Evolutionary conservation across 139 green algal species (phyloP).

Genomic region (Nannochloris sp.): DNA sequence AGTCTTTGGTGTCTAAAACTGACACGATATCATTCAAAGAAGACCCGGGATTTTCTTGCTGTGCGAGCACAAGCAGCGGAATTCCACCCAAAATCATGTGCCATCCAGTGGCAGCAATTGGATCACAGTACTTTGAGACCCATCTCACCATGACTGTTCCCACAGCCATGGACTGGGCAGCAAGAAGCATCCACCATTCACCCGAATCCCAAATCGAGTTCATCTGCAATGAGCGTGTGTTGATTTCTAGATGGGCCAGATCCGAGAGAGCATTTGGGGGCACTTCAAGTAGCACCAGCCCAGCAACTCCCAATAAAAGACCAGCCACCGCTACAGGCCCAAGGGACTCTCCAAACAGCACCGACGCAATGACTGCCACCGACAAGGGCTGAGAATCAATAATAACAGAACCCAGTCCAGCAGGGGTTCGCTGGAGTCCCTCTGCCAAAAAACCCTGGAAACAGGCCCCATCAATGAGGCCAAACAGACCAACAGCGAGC

Average conservation of each 20-base stretch:
- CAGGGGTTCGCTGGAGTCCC: slow-evolving; percentile 71
- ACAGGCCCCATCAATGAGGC: slow-evolving; percentile 77
- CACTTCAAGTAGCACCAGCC: slow-evolving; percentile 83
- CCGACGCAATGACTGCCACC: slow-evolving; percentile 82
- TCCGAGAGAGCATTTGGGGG: slow-evolving; percentile 23
- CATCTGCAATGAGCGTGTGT: neutral
- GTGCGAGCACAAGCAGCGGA: slow-evolving; percentile 45
- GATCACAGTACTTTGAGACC: slow-evolving; percentile 66
- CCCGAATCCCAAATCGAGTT: slow-evolving; percentile 55
- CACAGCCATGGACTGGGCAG: slow-evolving; percentile 94
- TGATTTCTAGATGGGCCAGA: slow-evolving; percentile 8
- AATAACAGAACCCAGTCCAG: slow-evolving; percentile 81
- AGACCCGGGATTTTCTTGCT: slow-evolving; percentile 23
- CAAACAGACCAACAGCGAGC: slow-evolving; percentile 76
- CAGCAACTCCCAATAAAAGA: slow-evolving; percentile 71
- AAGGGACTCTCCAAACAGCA: slow-evolving; percentile 87
- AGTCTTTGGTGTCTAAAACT: slow-evolving; percentile 15
- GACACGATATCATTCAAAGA: slow-evolving; percentile 15
- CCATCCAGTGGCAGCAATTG: slow-evolving; percentile 92
- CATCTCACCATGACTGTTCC: slow-evolving; percentile 93
- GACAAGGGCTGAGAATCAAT: slow-evolving; percentile 96
- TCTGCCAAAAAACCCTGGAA: slow-evolving; percentile 80
- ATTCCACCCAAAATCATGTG: slow-evolving; percentile 94
- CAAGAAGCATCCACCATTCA: slow-evolving; percentile 94
- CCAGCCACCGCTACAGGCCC: slow-evolving; percentile 38